These are phyloP conservation scores for Cutaneotrichosporon sp. DNA, from an alignment of 1,284 basidiomycete species.

Conservation along the genomic window DNA sequence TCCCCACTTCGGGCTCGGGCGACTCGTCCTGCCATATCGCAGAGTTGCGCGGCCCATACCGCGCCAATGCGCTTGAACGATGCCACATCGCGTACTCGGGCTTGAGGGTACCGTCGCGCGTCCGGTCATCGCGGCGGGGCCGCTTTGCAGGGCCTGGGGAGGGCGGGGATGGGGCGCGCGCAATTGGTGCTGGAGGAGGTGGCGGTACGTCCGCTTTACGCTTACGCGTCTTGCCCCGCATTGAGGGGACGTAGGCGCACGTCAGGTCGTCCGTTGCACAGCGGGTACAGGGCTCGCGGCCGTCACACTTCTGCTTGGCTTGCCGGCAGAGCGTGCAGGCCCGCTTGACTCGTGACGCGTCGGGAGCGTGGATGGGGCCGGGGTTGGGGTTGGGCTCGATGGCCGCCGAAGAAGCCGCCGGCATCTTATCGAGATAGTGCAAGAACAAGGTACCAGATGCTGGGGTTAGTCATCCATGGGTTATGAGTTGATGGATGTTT, in stretches of 20 bases:
- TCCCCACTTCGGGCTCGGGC: conserved; percentile 6
- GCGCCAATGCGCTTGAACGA: conserved; percentile 10
- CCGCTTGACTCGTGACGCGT: background rate
- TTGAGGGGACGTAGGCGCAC: conserved; percentile 35
- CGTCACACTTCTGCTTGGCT: conserved; percentile 36
- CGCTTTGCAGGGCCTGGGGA: background rate
- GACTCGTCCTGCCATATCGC: background rate
- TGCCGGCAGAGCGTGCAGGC: conserved; percentile 35
- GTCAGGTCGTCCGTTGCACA: conserved; percentile 20
- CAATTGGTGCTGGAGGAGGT: background rate
- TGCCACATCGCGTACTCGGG: conserved; percentile 21
- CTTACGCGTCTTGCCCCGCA: conserved; percentile 38
- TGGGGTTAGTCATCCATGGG: too few species aligned
- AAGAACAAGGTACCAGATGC: background rate
- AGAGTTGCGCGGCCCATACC: conserved; percentile 7
- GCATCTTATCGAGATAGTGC: background rate
- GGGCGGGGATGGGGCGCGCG: background rate
- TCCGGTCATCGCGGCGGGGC: background rate
- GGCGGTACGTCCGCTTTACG: conserved; percentile 10
- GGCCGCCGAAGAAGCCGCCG: background rate
- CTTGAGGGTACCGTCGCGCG: conserved; percentile 2
- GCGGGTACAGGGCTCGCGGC: conserved; percentile 33
- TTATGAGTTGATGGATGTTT: background rate
- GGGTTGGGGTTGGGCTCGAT: background rate
- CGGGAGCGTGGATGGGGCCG: background rate